phyloP scores from a whole-genome alignment of 345 rosid genomes.

The Acer yangbiense region DNA sequence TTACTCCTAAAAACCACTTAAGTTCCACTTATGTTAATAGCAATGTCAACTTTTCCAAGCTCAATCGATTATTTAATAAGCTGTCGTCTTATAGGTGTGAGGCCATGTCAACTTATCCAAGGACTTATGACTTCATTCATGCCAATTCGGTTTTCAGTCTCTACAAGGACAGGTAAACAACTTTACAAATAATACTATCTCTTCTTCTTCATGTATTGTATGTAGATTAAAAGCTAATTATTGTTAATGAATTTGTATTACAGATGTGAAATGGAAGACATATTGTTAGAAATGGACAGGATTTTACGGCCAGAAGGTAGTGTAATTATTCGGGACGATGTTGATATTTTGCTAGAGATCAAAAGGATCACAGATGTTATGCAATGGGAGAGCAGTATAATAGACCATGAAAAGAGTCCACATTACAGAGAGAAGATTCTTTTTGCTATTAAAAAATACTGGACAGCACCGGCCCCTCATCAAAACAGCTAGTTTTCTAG shows the following conservation, averaged over 20 bases:
- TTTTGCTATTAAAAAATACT: constrained; percentile 73
- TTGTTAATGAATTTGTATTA: background rate
- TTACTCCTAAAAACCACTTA: too few relatives aligned
- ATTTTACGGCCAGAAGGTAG: constrained; percentile 84
- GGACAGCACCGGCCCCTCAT: constrained; percentile 53
- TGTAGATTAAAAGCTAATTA: background rate
- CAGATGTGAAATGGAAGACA: constrained; percentile 78
- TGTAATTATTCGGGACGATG: constrained; percentile 85
- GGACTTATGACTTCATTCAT: constrained; percentile 91
- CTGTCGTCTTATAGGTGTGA: constrained; percentile 49
- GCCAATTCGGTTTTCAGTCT: constrained; percentile 76
- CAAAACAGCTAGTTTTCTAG: constrained; percentile 7
- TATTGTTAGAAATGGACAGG: constrained; percentile 89
- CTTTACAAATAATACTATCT: too few relatives aligned
- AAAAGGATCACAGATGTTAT: constrained; percentile 60
- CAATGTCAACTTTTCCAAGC: too few relatives aligned
- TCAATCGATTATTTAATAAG: background rate
- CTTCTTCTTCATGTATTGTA: too few relatives aligned
- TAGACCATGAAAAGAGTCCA: constrained; percentile 81
- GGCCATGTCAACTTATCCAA: constrained; percentile 97
- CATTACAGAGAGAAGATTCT: constrained; percentile 75
- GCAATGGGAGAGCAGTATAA: constrained; percentile 81
- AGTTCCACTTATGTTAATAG: background rate
- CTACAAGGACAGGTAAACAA: constrained; percentile 53
- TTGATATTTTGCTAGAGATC: constrained; percentile 62